Percentiles rank a stretch among this genome's conserved stretches.
Evolutionary conservation across 129 eudicot genomes (phyloP).

Genomic region (Lactuca sativa): DNA sequence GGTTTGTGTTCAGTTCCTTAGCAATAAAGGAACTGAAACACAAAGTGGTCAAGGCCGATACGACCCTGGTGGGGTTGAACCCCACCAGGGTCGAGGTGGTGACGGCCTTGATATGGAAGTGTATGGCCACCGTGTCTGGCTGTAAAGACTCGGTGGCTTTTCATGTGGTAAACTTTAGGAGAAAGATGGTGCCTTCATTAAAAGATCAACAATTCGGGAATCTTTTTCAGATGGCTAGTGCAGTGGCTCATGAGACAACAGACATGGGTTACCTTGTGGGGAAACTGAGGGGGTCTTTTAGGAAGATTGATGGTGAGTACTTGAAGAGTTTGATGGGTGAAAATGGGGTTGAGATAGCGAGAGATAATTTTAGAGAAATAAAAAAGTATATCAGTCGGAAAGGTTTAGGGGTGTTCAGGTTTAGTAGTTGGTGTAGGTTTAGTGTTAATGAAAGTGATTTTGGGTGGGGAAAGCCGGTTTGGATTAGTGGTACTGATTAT

Average conservation of each 20-base stretch:
- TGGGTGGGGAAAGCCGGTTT: slow-evolving; percentile 52
- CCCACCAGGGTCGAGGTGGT: slow-evolving; percentile 48
- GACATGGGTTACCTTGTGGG: slow-evolving; percentile 32
- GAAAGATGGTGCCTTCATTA: slow-evolving; percentile 36
- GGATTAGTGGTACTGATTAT: slow-evolving; percentile 36
- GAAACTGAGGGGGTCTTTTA: slow-evolving; percentile 42
- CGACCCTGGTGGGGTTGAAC: not conserved
- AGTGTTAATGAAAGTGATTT: slow-evolving; percentile 44
- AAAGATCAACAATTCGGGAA: slow-evolving; percentile 51
- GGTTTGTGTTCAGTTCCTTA: slow-evolving; percentile 39
- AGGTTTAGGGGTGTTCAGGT: slow-evolving; percentile 41
- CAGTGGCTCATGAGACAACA: slow-evolving; percentile 16
- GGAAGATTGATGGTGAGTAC: slow-evolving; percentile 31
- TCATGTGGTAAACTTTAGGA: slow-evolving; percentile 49
- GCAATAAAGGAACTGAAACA: slow-evolving; percentile 30
- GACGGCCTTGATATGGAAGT: slow-evolving; percentile 47
- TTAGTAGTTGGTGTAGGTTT: slow-evolving; percentile 52
- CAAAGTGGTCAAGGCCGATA: slow-evolving; percentile 4
- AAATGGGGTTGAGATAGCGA: slow-evolving; percentile 46
- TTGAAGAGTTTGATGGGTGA: slow-evolving; percentile 29
- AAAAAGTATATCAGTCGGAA: slow-evolving; percentile 26
- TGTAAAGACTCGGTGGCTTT: slow-evolving; percentile 37
- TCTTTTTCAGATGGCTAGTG: slow-evolving; percentile 46
- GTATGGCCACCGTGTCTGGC: slow-evolving; percentile 23
- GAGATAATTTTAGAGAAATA: slow-evolving; percentile 36